phyloP scores from a whole-genome alignment of 441 rosid species.

The Pelargonium fulgidum region DNA sequence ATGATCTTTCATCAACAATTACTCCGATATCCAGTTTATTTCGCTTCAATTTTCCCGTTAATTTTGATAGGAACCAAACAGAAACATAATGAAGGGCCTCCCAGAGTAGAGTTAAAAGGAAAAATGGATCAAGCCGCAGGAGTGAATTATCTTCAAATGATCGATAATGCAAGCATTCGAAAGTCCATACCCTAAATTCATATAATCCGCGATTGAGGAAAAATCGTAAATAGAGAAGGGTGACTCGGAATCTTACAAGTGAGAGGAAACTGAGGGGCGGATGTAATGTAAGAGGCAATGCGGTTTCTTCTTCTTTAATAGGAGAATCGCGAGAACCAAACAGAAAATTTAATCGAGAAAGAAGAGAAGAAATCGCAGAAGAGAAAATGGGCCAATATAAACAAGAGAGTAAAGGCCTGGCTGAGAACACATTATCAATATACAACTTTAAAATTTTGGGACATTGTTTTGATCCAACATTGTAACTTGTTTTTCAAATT shows the following conservation, averaged over 20 bases:
- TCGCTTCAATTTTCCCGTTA: background rate
- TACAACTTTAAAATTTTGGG: too few relatives aligned
- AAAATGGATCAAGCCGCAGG: background rate
- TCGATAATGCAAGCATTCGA: background rate
- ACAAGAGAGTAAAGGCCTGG: background rate
- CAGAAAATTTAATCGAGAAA: constrained; percentile 4
- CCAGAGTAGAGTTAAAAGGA: background rate
- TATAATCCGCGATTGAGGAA: background rate
- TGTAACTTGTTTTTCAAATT: too few relatives aligned
- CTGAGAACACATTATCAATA: too few relatives aligned
- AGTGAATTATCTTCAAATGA: background rate
- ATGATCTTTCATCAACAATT: constrained; percentile 3
- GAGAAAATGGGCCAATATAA: background rate
- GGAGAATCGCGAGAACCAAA: constrained; percentile 21
- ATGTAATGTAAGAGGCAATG: background rate
- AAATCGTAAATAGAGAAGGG: background rate
- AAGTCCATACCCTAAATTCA: background rate
- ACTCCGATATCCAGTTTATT: background rate
- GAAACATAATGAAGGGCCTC: background rate
- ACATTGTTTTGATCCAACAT: too few relatives aligned
- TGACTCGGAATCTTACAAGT: background rate
- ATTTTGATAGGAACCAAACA: background rate
- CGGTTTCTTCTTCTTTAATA: constrained; percentile 8
- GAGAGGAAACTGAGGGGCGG: background rate
- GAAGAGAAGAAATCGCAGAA: background rate